Percentiles rank a stretch among this genome's conserved stretches.
Conservation (phyloP, 2,329 filamentous ascomycete genomes). For the Aspergillus latus region DNA sequence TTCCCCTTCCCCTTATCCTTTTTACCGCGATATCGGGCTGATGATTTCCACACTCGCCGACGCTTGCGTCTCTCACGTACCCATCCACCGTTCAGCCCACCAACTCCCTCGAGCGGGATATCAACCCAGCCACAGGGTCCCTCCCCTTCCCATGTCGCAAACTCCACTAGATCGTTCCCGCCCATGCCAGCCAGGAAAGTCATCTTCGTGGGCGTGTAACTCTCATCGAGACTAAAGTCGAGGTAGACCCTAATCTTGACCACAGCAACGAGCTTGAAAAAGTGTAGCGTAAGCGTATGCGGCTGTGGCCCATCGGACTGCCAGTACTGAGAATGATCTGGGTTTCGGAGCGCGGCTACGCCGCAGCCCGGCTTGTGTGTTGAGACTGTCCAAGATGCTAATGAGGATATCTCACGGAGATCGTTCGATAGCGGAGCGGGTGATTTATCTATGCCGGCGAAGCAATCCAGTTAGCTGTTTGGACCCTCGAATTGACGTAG, state of each 20-base stretch:
- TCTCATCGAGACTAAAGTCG: slow-evolving; percentile 90
- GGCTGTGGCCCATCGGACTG: slow-evolving; percentile 67
- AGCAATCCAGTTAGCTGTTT: not conserved
- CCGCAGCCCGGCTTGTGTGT: slow-evolving; percentile 64
- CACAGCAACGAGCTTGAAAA: slow-evolving; percentile 57
- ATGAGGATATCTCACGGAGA: slow-evolving; percentile 63
- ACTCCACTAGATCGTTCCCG: slow-evolving; percentile 87
- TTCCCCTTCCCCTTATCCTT: slow-evolving; percentile 23
- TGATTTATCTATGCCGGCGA: slow-evolving; percentile 30
- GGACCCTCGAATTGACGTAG: not conserved
- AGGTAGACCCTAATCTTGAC: slow-evolving; percentile 60
- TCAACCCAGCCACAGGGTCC: slow-evolving; percentile 89
- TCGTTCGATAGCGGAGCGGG: slow-evolving; percentile 41
- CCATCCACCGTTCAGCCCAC: slow-evolving; percentile 42
- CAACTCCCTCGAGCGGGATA: slow-evolving; percentile 68
- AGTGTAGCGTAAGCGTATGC: slow-evolving; percentile 62
- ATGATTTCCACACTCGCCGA: slow-evolving; percentile 9
- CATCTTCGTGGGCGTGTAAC: slow-evolving; percentile 93
- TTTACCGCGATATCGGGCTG: not conserved
- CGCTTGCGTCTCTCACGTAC: slow-evolving; percentile 26
- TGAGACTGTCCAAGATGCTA: slow-evolving; percentile 66
- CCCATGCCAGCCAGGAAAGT: slow-evolving; percentile 85
- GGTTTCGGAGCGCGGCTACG: slow-evolving; percentile 59
- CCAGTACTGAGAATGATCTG: slow-evolving; percentile 60
- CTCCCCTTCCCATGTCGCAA: slow-evolving; percentile 74